phyloP scores from a whole-genome alignment of 768 basidiomycete genomes.

The Suillus tomentosus region DNA sequence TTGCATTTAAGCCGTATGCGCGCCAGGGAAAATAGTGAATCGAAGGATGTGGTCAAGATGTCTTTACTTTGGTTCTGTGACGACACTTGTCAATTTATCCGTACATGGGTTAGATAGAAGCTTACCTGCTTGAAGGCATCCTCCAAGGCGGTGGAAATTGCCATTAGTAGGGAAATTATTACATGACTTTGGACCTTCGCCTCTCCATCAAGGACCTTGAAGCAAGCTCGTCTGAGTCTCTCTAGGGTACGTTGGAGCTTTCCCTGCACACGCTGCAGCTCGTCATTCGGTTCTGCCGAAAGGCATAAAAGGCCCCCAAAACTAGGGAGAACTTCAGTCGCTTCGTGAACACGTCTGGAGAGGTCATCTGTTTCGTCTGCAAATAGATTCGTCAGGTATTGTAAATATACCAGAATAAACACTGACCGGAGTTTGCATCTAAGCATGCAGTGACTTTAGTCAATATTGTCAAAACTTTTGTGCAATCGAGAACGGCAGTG shows the following conservation, averaged over 20 bases:
- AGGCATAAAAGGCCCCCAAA: constrained; percentile 20
- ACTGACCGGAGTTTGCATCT: constrained; percentile 13
- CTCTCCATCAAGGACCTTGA: constrained; percentile 47
- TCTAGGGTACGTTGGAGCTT: constrained; percentile 68
- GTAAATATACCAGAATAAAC: neutral
- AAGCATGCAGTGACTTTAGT: constrained; percentile 45
- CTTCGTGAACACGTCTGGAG: constrained; percentile 23
- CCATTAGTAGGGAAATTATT: constrained; percentile 37
- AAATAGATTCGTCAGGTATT: neutral
- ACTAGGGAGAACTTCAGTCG: constrained; percentile 20
- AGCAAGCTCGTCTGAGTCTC: constrained; percentile 50
- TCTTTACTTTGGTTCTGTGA: constrained; percentile 34
- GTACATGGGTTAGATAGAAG: neutral
- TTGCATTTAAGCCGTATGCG: constrained; percentile 41
- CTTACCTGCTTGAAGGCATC: constrained; percentile 33
- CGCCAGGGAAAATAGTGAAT: constrained; percentile 58
- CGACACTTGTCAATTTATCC: neutral
- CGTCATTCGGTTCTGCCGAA: constrained; percentile 28
- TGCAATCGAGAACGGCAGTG: constrained; percentile 35
- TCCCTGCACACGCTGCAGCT: constrained; percentile 40
- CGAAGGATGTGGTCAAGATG: constrained; percentile 47
- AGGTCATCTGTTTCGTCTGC: constrained; percentile 17
- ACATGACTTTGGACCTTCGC: constrained; percentile 13
- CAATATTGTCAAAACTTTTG: constrained; percentile 44
- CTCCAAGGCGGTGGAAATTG: constrained; percentile 37